Base-by-base conservation (phyloP, 345 rosid genomes). In the Lepidium didymum region DNA sequence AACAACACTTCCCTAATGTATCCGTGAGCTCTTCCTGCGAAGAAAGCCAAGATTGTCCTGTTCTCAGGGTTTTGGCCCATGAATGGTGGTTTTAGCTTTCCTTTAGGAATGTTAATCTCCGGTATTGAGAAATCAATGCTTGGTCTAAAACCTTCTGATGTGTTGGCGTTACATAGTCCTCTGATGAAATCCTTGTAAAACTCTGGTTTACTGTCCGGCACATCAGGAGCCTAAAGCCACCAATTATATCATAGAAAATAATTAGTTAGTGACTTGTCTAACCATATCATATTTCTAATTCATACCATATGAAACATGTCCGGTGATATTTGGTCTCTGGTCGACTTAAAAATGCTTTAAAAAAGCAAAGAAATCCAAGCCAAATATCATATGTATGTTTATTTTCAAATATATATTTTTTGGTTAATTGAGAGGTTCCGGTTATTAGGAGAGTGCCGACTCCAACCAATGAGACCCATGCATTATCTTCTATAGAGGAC, bases 91-190 rank as follows among this genome's bases (percentile, higher is more conserved):
- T 55, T 47, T 6, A 86, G 77, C 10, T 49, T 67, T 0, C 73
- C 64, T 6, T 49, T 36, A 4, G 83, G 76, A 16, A 79, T 25
- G 62, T 77, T 73, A 40, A 80, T 54, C 70, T 86, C 88, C 2
- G 86, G 91, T 34, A 86, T 21, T 8, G 87, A 44, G 19, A 79
- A 79, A 36, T 86, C 88, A 10, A 76, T 71, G 11, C 13, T 41
- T 0, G 82, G 85, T 21, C 49, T 49, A 27, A 79, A 82, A 4
- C 86, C 78, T 76, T 86, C 86, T 0, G 83, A 74, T 14, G 57
- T 75, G 19, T 79, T 83, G 56, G 88, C 86, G 37, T 86, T 82
- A 62, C 88, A 83, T 2, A 86, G 56, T 11, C 79, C 85, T 47
- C 82, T 75, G 0, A 82, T 71, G 33, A 83, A 55, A 43, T 77